Conservation (phyloP, 2,329 filamentous ascomycete genomes). For the Rhinocladiella mackenziei region DNA sequence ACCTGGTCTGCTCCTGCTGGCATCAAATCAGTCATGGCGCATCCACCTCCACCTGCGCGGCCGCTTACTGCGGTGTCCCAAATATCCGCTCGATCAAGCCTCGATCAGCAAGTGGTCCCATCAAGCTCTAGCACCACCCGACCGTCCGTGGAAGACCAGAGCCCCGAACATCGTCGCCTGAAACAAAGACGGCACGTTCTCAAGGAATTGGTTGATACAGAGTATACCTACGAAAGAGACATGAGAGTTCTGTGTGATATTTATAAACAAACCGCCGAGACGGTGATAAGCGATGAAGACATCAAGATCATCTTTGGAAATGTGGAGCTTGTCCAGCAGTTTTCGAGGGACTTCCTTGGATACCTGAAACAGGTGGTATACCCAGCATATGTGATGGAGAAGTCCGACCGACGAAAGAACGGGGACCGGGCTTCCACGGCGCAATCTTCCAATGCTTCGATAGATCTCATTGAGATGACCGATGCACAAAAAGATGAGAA, state of each 20-base stretch:
- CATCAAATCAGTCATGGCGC: conserved; percentile 8
- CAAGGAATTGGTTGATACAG: conserved; percentile 88
- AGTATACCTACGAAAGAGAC: conserved; percentile 84
- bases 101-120: conserved; percentile 15
- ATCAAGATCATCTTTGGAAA: conserved; percentile 91
- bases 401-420: conserved; percentile 51
- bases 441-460: conserved; percentile 43
- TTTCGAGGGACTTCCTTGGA: conserved; percentile 74
- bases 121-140: conserved; percentile 11
- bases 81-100: conserved; percentile 19
- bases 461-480: conserved; percentile 34
- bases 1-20: conserved; percentile 18
- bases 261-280: conserved; percentile 87
- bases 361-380: conserved; percentile 75
- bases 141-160: conserved; percentile 20
- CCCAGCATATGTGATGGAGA: conserved; percentile 69
- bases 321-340: conserved; percentile 81
- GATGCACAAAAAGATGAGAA: conserved; percentile 55
- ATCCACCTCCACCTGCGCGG: conserved; percentile 12
- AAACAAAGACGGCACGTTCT: conserved; percentile 78
- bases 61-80: conserved; percentile 21
- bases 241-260: conserved; percentile 98
- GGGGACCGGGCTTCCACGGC: conserved; percentile 47
- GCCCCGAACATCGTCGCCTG: conserved; percentile 64
- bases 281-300: conserved; percentile 74